A percentile compares a stretch with the other conserved stretches of the same genome.
Evolutionary conservation across 106 monocot genomes (phyloP).

Genomic region (Dioscorea dumetorum): DNA sequence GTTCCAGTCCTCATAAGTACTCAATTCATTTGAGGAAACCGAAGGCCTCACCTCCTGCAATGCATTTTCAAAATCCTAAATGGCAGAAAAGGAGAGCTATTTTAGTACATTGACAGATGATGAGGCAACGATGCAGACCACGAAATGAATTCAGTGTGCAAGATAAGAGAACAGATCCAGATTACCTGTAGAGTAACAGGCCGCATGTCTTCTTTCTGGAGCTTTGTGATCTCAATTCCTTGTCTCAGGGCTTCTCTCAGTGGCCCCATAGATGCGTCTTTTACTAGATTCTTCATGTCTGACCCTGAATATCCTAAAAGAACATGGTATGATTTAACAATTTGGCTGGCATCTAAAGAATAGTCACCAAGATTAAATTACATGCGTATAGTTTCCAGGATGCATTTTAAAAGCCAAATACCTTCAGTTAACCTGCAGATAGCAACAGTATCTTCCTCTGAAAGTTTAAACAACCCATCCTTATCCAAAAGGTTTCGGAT

Average conservation of each 20-base stretch:
- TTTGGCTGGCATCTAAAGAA: neutral
- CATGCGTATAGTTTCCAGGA: too few species aligned
- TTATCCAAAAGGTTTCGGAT: conserved; percentile 80
- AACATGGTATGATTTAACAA: neutral
- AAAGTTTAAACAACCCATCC: conserved; percentile 87
- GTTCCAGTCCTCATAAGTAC: conserved; percentile 89
- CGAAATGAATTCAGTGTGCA: neutral
- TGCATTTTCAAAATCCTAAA: conserved; percentile 81
- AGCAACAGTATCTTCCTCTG: conserved; percentile 58
- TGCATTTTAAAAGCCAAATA: conserved; percentile 1
- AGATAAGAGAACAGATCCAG: neutral
- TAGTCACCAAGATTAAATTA: neutral
- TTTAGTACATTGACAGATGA: neutral
- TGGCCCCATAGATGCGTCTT: conserved; percentile 99
- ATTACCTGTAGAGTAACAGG: conserved; percentile 61
- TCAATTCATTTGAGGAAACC: conserved; percentile 65
- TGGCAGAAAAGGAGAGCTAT: neutral
- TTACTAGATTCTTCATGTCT: conserved; percentile 97
- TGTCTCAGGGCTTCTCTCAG: conserved; percentile 73
- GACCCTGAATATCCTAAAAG: conserved; percentile 87
- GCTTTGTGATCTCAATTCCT: conserved; percentile 71
- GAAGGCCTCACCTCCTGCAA: conserved; percentile 88
- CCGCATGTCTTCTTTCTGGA: conserved; percentile 80
- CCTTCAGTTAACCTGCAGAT: conserved; percentile 96
- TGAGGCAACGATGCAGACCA: neutral